Base-by-base conservation (phyloP, 2,329 filamentous ascomycete genomes). In the Tolypocladium tropicale region DNA sequence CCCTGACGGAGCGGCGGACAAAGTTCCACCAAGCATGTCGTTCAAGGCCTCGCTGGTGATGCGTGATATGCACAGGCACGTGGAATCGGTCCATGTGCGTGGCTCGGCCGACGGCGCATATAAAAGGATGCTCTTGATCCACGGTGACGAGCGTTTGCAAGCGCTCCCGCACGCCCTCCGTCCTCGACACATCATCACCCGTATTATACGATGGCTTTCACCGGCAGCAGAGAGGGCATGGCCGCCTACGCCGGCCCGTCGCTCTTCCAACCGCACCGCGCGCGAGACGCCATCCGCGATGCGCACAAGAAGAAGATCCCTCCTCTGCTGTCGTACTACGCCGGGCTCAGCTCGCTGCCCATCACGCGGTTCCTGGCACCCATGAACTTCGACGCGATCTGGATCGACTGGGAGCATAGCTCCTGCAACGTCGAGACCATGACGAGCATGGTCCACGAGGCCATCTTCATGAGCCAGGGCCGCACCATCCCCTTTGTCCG, bases 361-460 rank as follows among this genome's bases (percentile, higher is more conserved):
- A 62, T 74, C 14, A 70, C 71, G 2, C 72, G 75, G 30, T 65
- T 74, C 52, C 61, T 73, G 18, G 73, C 76, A 3, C 71, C 72
- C 12, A 64, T 78, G 55, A 72, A 72, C 2, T 77, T 66, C 53
- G 76, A 78, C 58, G 57, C 67, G 10, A 68, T 75, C 1, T 76
- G 72, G 69, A 71, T 78, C 56, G 76, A 78, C 67, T 77, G 74
- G 76, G 76, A 78, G 61, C 76, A 78, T 63, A 68, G 67, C 9
- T 63, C 74, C 3, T 76, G 72, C 61, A 70, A 72, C 54, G 69
- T 76, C 30, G 75, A 78, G 65, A 78, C 75, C n/a, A 78, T 78
- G 76, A 78, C 74, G 1, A 70, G 65, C 46, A 75, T 78, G 65
- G 74, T 78, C 2, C 75, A 77, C 56, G 74, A 77, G 54, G 63